Conservation (phyloP, 2,329 filamentous ascomycete genomes). For the Fusarium anguioides region DNA sequence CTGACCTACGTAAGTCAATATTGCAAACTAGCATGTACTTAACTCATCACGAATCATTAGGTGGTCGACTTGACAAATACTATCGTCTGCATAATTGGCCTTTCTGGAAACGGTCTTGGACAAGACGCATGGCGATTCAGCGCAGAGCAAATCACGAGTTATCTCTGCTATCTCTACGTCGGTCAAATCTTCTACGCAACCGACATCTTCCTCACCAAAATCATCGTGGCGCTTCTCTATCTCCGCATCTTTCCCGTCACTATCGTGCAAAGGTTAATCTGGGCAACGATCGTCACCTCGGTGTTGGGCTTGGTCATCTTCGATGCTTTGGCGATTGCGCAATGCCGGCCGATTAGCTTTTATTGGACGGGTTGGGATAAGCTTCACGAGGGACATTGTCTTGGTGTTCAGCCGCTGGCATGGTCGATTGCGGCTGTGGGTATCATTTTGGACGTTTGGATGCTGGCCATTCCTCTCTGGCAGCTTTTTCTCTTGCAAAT, state of each 20-base stretch:
- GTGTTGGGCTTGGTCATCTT: not conserved
- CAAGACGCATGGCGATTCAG: conserved; percentile 13
- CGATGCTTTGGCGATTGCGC: not conserved
- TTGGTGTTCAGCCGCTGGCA: conserved; percentile 13
- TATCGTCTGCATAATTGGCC: not conserved
- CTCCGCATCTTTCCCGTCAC: conserved; percentile 23
- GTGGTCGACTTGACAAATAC: not conserved
- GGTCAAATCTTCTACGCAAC: conserved; percentile 17
- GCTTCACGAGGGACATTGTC: not conserved
- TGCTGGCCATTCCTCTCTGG: not conserved
- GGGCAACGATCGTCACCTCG: not conserved
- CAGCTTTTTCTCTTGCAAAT: not conserved
- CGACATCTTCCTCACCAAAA: conserved; percentile 1
- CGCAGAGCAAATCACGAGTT: not conserved
- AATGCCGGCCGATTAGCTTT: conserved; percentile 14
- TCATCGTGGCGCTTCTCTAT: conserved; percentile 19
- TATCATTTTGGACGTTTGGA: conserved; percentile 1
- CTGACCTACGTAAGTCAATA: not conserved
- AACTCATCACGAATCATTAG: not conserved
- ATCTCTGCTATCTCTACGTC: conserved; percentile 1
- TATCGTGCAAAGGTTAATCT: conserved; percentile 1
- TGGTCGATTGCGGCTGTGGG: conserved; percentile 20
- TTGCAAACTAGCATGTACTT: no score
- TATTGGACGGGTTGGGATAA: conserved; percentile 25
- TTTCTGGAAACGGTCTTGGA: conserved; percentile 9